phyloP scores from a whole-genome alignment of 2,329 filamentous ascomycete genomes.

The Volutella citrinella region DNA sequence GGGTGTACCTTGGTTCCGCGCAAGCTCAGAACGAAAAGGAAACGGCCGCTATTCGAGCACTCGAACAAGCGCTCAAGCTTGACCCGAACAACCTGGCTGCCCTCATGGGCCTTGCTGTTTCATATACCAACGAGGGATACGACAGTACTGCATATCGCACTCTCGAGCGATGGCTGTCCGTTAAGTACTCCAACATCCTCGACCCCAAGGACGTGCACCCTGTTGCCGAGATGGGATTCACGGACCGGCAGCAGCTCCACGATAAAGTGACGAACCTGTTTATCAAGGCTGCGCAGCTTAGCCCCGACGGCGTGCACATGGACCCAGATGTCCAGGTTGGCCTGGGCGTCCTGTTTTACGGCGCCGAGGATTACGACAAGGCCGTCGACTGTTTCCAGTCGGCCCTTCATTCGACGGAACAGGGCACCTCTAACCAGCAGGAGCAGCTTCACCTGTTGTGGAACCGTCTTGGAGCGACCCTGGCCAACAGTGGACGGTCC shows the following conservation, averaged over 20 bases:
- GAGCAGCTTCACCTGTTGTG: constrained; percentile 91
- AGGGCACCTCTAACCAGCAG: constrained; percentile 77
- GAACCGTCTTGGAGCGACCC: constrained; percentile 93
- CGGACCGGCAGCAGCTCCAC: constrained; percentile 84
- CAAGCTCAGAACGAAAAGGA: constrained; percentile 99
- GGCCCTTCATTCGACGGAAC: constrained; percentile 80
- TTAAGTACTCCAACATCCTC: constrained; percentile 85
- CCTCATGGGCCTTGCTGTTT: constrained; percentile 92
- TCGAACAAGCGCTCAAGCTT: constrained; percentile 86
- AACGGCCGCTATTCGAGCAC: constrained; percentile 86
- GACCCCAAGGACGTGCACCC: constrained; percentile 69
- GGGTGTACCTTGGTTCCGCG: constrained; percentile 86
- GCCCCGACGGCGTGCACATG: constrained; percentile 90
- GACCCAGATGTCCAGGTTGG: constrained; percentile 98
- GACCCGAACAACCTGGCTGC: constrained; percentile 85
- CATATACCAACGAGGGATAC: constrained; percentile 98
- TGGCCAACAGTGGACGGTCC: constrained; percentile 88
- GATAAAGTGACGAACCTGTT: constrained; percentile 88
- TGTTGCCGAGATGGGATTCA: constrained; percentile 86
- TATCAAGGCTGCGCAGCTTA: constrained; percentile 87
- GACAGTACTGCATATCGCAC: constrained; percentile 96
- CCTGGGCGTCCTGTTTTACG: constrained; percentile 94
- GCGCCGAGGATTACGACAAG: constrained; percentile 96
- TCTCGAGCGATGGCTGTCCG: constrained; percentile 92
- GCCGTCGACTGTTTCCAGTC: constrained; percentile 97